These are phyloP conservation scores for Candida xiaguanensis DNA, from an alignment of 805 yeast species.

Conservation along the genomic window DNA sequence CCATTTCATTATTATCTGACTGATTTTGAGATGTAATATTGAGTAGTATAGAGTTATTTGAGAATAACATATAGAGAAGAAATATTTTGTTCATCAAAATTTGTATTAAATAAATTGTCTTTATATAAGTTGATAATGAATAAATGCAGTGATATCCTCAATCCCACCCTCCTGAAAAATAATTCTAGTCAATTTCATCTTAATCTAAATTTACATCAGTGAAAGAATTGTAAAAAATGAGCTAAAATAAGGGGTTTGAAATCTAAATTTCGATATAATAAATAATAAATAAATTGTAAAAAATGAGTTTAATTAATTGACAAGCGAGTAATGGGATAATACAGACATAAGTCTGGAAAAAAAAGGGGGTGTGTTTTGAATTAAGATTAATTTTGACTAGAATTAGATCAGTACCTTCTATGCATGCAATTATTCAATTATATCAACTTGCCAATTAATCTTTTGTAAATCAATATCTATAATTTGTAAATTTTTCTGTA, in stretches of 20 bases:
- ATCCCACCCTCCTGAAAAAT: not conserved
- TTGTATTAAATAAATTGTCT: too few species aligned
- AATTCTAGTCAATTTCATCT: too few species aligned
- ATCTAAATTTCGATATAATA: too few species aligned
- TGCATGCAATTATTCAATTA: not conserved
- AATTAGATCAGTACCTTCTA: not conserved
- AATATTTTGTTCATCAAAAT: not conserved
- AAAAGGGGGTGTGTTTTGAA: not conserved
- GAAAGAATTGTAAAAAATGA: too few species aligned
- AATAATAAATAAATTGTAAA: not conserved
- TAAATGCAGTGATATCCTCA: not conserved
- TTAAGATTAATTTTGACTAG: not conserved
- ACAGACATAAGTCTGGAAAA: not conserved
- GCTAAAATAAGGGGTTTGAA: too few species aligned
- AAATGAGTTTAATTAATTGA: not conserved
- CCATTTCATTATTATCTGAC: too few species aligned
- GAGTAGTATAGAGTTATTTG: too few species aligned
- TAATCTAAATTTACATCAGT: too few species aligned
- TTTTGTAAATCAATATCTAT: slow-evolving; percentile 1
- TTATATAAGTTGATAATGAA: not conserved
- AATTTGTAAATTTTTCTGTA: not conserved
- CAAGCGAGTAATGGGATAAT: not conserved
- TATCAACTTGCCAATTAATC: not conserved
- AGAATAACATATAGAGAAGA: not conserved
- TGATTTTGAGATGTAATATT: too few species aligned